Base-by-base conservation (phyloP, 2,329 filamentous ascomycete species). In the Paraconiothyrium sp. region DNA sequence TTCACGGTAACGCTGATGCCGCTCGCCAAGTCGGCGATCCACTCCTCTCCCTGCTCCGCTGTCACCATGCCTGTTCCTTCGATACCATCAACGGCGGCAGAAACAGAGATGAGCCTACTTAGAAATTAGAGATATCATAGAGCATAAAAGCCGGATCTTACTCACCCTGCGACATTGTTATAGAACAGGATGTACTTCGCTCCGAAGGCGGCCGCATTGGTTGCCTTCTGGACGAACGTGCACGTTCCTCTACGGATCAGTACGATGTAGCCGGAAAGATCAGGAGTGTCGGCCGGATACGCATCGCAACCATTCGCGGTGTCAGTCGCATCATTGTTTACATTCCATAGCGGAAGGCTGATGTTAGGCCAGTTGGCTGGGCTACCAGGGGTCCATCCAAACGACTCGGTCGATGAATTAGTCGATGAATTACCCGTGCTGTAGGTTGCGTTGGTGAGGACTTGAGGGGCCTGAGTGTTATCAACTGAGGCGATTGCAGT, bases 181-280 rank as follows among this genome's bases (percentile, higher is more conserved):
- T 89, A 90, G 68, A 88, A 79, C 65, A 90, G 76, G 57, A 90
- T 75, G 64, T 89, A 88, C 71, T 85, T 83, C 54, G 86, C 88
- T 14, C 88, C 88, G 46, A 80, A 80, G 7, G 79, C 81, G 1
- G 78, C 83, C 4, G 85, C 84, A 60, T 87, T 85, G 44, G 78
- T 70, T 1, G 82, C 83, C 78, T 90, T 89, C 13, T 81, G 67
- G 2, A 80, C 78, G 61, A 88, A 89, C 0, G 81, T 81, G 72
- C 88, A 90, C 9, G 77, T 83, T 52, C 88, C 88, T 27, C 87
- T 84, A 50, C 85, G 85, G 43, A 90, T 79, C 9, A 90, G 82
- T 3, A 88, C 86, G 48, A 90, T 84, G 54, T 85, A 80, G 30
- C 78, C 79, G 43, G 83, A 84, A 14, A 91, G 79, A 63, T 89